Percentiles rank a stretch among this genome's conserved stretches.
phyloP scores from a whole-genome alignment of 495 filamentous ascomycete genomes.

The Thozetella sp. region DNA sequence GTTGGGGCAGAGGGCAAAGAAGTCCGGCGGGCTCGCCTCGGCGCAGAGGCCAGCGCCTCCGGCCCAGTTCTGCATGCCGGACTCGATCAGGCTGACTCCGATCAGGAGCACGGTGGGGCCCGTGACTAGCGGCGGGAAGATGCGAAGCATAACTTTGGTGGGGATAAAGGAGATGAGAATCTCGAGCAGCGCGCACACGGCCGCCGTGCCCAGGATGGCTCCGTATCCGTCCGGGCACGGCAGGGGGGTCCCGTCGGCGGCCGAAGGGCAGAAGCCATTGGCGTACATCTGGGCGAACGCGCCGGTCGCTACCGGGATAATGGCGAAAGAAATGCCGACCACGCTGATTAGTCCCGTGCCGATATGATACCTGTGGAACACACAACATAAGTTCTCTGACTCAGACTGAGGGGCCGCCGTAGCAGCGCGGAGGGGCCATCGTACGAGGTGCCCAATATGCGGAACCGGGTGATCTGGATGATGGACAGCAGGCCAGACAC shows the following conservation, averaged over 20 bases:
- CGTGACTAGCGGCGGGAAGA: conserved; percentile 91
- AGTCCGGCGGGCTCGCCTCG: conserved; percentile 51
- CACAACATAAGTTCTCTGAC: not conserved
- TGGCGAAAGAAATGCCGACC: conserved; percentile 86
- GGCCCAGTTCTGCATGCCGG: conserved; percentile 83
- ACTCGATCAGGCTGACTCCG: conserved; percentile 70
- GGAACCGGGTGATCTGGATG: conserved; percentile 85
- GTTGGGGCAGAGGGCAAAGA: conserved; percentile 69
- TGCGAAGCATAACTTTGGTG: conserved; percentile 65
- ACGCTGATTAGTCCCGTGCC: conserved; percentile 90
- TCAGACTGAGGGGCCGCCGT: not conserved
- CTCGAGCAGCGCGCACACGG: conserved; percentile 72
- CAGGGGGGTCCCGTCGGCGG: conserved; percentile 62
- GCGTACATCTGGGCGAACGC: conserved; percentile 84
- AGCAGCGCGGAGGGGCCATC: conserved; percentile 7
- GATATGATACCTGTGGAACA: conserved; percentile 60
- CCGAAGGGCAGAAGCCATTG: conserved; percentile 74
- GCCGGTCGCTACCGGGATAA: conserved; percentile 81
- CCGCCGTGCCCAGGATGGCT: conserved; percentile 76
- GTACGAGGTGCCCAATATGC: conserved; percentile 74
- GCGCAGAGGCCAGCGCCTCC: conserved; percentile 72
- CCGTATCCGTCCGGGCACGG: conserved; percentile 88
- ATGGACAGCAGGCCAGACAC: conserved; percentile 79
- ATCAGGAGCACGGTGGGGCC: conserved; percentile 77
- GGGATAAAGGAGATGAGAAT: conserved; percentile 76